phyloP scores from a whole-genome alignment of 441 rosid genomes.

The Omphalea diandra region DNA sequence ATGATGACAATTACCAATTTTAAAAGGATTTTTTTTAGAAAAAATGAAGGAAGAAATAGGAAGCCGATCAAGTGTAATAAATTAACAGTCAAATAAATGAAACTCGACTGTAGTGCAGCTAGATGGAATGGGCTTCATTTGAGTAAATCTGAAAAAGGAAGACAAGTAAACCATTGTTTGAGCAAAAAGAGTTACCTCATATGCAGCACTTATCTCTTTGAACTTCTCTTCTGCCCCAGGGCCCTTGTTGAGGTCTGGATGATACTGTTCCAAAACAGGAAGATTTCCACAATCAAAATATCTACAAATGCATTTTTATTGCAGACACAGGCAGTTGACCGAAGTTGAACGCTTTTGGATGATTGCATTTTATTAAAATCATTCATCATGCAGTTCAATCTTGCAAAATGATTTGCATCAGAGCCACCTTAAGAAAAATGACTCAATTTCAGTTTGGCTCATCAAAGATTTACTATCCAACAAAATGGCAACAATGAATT shows the following conservation, averaged over 20 bases:
- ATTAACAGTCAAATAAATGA: neutral
- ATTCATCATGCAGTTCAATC: slow-evolving; percentile 13
- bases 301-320: slow-evolving; percentile 1
- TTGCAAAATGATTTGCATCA: slow-evolving; percentile 14
- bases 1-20: neutral
- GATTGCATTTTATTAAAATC: slow-evolving; percentile 1
- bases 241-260: slow-evolving; percentile 80
- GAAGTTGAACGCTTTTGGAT: slow-evolving; percentile 1
- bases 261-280: slow-evolving; percentile 56
- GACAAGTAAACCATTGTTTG: slow-evolving; percentile 11
- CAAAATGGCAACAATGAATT: neutral
- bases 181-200: slow-evolving; percentile 65
- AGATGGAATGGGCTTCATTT: too few relatives aligned
- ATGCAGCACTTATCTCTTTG: slow-evolving; percentile 94
- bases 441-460: slow-evolving; percentile 5
- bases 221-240: slow-evolving; percentile 92
- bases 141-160: neutral
- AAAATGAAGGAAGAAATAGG: neutral
- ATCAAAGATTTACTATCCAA: neutral
- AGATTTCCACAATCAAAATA: slow-evolving; percentile 22
- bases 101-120: too few relatives aligned
- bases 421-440: too few relatives aligned
- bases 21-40: neutral
- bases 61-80: neutral
- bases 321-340: neutral